phyloP scores from a whole-genome alignment of 2,329 filamentous ascomycete species.

The Sarocladium oryzae region DNA sequence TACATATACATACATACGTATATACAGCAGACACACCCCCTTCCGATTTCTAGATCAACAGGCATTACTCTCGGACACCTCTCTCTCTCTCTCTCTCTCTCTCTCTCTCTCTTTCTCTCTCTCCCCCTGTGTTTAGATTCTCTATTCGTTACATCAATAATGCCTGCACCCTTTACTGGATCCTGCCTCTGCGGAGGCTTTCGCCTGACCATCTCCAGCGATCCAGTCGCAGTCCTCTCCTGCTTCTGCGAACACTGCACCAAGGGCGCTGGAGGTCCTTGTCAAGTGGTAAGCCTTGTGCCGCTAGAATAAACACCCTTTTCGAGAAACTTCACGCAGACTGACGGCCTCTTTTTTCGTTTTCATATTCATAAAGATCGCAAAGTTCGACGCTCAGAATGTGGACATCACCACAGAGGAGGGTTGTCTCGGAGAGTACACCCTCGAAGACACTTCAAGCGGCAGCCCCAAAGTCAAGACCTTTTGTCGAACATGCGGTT shows the following conservation, averaged over 20 bases:
- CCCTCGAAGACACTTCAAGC: conserved; percentile 19
- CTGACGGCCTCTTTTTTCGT: background rate
- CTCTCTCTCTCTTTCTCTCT: too few species aligned
- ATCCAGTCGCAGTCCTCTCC: conserved; percentile 12
- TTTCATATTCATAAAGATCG: conserved; percentile 16
- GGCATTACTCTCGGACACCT: too few species aligned
- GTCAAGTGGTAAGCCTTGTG: conserved; percentile 12
- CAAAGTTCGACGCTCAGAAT: conserved; percentile 17
- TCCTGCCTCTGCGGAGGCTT: conserved; percentile 14
- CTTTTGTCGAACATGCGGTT: conserved; percentile 20
- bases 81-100: too few species aligned
- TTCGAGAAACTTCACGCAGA: too few species aligned
- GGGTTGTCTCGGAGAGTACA: conserved; percentile 13
- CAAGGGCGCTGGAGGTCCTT: conserved; percentile 12
- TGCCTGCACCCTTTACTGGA: conserved; percentile 12
- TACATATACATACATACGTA: too few species aligned
- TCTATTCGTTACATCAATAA: background rate
- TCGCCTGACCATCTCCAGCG: conserved; percentile 7
- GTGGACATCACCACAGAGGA: conserved; percentile 11
- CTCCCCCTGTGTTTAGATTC: too few species aligned
- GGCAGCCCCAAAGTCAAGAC: conserved; percentile 19
- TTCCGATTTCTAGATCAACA: too few species aligned
- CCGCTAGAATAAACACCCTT: too few species aligned
- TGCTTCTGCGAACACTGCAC: conserved; percentile 16
- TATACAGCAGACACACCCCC: too few species aligned